These are phyloP conservation scores for Fennellomyces sp. DNA, from an alignment of 371 early-diverging fungal species.

Conservation along the genomic window DNA sequence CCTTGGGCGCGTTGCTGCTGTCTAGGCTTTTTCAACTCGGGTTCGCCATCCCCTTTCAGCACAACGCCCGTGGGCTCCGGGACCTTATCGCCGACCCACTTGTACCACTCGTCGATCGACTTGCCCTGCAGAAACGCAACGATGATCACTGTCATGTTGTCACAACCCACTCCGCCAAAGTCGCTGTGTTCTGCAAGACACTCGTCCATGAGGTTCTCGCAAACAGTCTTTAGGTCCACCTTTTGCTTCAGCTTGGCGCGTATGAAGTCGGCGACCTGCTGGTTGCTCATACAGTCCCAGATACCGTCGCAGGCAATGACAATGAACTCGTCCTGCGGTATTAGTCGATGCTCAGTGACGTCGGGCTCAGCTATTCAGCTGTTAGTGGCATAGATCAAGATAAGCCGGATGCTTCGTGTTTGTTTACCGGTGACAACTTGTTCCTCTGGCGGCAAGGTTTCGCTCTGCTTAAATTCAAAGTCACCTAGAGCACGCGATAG, in stretches of 20 bases:
- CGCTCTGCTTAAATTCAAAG: conserved; percentile 91
- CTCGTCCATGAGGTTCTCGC: conserved; percentile 88
- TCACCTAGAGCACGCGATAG: conserved; percentile 96
- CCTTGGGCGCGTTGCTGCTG: neutral
- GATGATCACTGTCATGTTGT: conserved; percentile 97
- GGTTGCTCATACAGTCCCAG: conserved; percentile 96
- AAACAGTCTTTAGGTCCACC: conserved; percentile 59
- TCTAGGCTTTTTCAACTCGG: conserved; percentile 12
- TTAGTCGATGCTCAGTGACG: conserved; percentile 57
- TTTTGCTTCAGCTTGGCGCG: conserved; percentile 63
- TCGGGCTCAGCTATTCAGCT: conserved; percentile 72
- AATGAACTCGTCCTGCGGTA: conserved; percentile 79
- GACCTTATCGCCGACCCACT: conserved; percentile 19
- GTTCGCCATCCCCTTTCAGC: conserved; percentile 8
- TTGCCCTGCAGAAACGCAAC: conserved; percentile 84
- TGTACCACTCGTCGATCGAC: conserved; percentile 72
- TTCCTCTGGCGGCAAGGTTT: conserved; percentile 73
- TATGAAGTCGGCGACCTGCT: conserved; percentile 86
- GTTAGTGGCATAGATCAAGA: neutral
- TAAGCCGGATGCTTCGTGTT: neutral
- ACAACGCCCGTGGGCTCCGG: conserved; percentile 6
- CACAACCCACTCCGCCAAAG: conserved; percentile 92
- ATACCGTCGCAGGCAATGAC: conserved; percentile 96
- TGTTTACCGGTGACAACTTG: conserved; percentile 84
- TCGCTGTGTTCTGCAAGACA: conserved; percentile 88